phyloP scores from a whole-genome alignment of 2,329 filamentous ascomycete genomes.

The Chaetomium sp. region DNA sequence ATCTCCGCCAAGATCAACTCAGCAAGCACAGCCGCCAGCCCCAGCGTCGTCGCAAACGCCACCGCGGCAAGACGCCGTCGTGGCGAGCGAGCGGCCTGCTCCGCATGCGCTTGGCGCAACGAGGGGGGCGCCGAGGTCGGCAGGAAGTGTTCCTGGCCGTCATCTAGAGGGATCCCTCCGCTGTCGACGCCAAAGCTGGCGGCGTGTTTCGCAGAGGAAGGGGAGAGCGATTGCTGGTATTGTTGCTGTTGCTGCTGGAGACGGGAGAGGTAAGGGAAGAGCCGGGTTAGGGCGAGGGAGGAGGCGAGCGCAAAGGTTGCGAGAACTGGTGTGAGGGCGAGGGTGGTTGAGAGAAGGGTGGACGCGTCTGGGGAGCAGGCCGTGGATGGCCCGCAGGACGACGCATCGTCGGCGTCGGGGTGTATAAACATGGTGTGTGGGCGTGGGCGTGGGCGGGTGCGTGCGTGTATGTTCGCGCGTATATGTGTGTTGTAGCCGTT shows the following conservation, averaged over 20 bases:
- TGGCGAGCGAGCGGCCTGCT: constrained; percentile 48
- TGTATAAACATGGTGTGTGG: background rate
- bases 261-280: constrained; percentile 67
- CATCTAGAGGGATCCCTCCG: constrained; percentile 32
- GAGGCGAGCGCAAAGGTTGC: constrained; percentile 61
- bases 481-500: background rate
- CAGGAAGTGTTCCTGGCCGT: constrained; percentile 56
- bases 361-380: constrained; percentile 2
- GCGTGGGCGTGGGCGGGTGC: no score
- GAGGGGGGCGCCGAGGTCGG: constrained; percentile 55
- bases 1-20: constrained; percentile 82
- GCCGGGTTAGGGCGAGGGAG: constrained; percentile 55
- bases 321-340: constrained; percentile 64
- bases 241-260: constrained; percentile 28
- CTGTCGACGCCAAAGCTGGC: background rate
- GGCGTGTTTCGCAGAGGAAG: background rate
- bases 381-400: constrained; percentile 8
- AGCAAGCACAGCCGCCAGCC: constrained; percentile 68
- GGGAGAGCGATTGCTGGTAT: background rate
- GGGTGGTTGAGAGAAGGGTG: constrained; percentile 5
- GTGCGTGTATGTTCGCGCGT: no score
- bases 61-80: constrained; percentile 49
- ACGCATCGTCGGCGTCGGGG: constrained; percentile 1
- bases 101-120: constrained; percentile 52
- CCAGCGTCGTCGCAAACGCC: constrained; percentile 71